Evolutionary conservation across 2,329 filamentous ascomycete species (phyloP).

Genomic region (Aspergillus glaucus): DNA sequence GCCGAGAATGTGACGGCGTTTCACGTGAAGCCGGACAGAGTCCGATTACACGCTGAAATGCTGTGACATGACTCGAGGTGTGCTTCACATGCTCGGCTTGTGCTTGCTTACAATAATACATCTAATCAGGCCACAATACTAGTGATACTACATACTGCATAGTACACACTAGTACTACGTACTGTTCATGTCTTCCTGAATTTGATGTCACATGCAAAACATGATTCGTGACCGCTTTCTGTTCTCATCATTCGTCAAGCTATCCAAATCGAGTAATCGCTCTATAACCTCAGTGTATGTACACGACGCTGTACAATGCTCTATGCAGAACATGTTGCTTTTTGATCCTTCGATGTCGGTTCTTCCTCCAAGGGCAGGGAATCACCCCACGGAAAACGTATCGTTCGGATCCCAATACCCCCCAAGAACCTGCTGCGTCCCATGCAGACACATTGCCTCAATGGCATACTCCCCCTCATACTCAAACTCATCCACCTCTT

Average conservation of each 20-base stretch:
- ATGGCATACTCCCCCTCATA: conserved; percentile 26
- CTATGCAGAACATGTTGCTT: not conserved
- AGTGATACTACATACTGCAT: too few species aligned
- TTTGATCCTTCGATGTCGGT: not conserved
- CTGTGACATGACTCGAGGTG: not conserved
- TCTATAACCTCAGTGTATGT: not conserved
- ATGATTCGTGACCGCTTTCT: not conserved
- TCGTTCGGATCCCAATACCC: conserved; percentile 19
- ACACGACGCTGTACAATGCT: not conserved
- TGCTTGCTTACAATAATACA: not conserved
- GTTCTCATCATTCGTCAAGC: not conserved
- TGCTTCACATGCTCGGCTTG: not conserved
- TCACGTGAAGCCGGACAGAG: conserved; percentile 4
- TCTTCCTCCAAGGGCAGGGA: not conserved
- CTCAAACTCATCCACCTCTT: conserved; percentile 11
- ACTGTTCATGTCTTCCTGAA: too few species aligned
- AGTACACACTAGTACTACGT: too few species aligned
- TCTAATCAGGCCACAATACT: too few species aligned
- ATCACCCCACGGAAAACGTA: conserved; percentile 19
- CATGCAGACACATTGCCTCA: conserved; percentile 17
- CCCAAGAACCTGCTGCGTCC: conserved; percentile 8
- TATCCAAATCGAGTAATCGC: not conserved
- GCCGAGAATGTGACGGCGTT: conserved; percentile 1
- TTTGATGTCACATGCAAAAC: not conserved
- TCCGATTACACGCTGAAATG: too few species aligned